Evolutionary conservation across 2,329 filamentous ascomycete genomes (phyloP), one percentile per base, ranked within the genome.

Genomic region (Tolypocladium album): DNA sequence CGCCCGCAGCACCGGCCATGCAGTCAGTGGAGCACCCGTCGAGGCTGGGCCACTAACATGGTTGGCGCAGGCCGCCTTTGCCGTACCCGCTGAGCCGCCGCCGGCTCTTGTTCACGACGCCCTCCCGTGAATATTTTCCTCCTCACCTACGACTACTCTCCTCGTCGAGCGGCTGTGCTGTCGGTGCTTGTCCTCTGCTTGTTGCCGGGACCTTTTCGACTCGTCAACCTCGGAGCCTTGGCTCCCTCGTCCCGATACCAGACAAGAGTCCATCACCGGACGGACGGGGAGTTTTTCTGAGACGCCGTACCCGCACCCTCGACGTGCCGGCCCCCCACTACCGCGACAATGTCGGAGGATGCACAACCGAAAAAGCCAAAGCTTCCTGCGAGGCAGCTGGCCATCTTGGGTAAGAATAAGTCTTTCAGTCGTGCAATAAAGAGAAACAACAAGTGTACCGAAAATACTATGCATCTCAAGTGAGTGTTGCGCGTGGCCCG

Each of bases 361-460:
- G 61, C 34, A 56, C 63, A 56, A 73, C 71, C 58, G 17, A 43
- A 84, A 24, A 43, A 84, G 64, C 82, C 85, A 34, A 89, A 86
- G 77, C 80, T 94, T 79, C 90, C 90, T 0, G 79, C 84, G 50
- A 83, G 86, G 80, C 90, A 95, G 76, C 79, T 95, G 69, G 77
- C 85, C 52, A 92, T 95, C 69, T 76, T 95, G 64, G 86, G 89
- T 92, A 81, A 79, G 82, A 47, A n/a, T 5, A 12, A 20, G 1
- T 7, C 3, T 36, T n/a, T 17, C 50, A 31, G 31, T 9, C 15
- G 6, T 8, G 1, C 9, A 31, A 9, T 20, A 9, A 20, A 50
- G 15, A 50, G 7, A 31, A 20, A 4, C 9, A 27, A 4, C 22
- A 50, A 31, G 15, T 20, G 11, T 9, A 15, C 20, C 7, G 45